Conservation (phyloP, 176 grass and related monocot genomes). For the Musa schizocarpa region DNA sequence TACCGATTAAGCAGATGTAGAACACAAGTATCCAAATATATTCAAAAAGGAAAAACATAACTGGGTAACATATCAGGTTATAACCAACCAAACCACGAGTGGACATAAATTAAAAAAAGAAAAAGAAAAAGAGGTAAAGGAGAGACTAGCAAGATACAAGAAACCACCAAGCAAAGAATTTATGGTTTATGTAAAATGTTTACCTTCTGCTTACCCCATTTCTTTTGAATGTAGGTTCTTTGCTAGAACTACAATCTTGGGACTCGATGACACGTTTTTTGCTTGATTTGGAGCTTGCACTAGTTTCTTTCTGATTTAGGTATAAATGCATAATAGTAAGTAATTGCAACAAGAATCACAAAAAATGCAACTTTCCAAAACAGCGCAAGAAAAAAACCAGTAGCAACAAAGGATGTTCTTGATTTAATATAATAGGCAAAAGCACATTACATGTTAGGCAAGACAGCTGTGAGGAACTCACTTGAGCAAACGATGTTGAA, state of each 20-base stretch:
- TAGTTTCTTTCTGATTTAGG: conserved; percentile 15
- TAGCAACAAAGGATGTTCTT: background rate
- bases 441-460: background rate
- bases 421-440: background rate
- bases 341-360: background rate
- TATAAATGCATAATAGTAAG: conserved; percentile 16
- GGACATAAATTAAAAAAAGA: background rate
- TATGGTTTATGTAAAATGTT: background rate
- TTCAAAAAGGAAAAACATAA: too few species aligned
- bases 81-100: background rate
- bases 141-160: background rate
- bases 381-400: background rate
- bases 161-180: background rate
- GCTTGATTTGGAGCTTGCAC: conserved; percentile 6
- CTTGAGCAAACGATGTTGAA: conserved; percentile 24
- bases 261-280: conserved; percentile 1
- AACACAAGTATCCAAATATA: too few species aligned
- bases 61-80: too few species aligned
- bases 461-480: conserved; percentile 18
- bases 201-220: conserved; percentile 31
- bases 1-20: too few species aligned
- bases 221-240: conserved; percentile 30
- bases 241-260: conserved; percentile 21
- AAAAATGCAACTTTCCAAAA: background rate
- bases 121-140: background rate